Evolutionary conservation across 2,329 filamentous ascomycete species (phyloP).

Genomic region (Parafenestella ontariensis): DNA sequence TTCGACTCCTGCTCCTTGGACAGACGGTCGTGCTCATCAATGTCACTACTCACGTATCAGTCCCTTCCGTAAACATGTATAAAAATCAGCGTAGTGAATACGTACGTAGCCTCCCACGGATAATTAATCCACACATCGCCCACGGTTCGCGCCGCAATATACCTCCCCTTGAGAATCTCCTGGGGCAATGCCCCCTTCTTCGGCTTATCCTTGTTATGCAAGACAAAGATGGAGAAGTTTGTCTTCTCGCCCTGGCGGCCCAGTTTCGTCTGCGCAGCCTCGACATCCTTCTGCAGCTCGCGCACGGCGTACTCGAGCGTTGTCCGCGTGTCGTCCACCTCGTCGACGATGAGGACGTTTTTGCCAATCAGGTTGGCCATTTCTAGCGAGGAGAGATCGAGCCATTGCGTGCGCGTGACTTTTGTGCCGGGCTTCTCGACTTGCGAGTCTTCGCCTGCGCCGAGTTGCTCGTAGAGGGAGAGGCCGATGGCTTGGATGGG

Average conservation of each 20-base stretch:
- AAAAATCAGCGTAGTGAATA: conserved; percentile 20
- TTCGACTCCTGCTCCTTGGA: conserved; percentile 58
- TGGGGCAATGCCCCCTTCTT: conserved; percentile 89
- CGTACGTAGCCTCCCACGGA: conserved; percentile 89
- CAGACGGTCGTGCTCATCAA: conserved; percentile 85
- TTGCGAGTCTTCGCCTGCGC: conserved; percentile 64
- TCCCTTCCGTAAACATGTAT: not conserved
- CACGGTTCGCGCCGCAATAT: conserved; percentile 85
- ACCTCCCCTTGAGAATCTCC: conserved; percentile 78
- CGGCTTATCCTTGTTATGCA: conserved; percentile 97
- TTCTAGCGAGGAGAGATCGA: conserved; percentile 84
- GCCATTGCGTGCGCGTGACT: conserved; percentile 97
- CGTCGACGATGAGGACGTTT: conserved; percentile 90
- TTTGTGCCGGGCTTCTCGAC: conserved; percentile 87
- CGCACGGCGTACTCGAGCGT: conserved; percentile 93
- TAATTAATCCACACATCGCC: conserved; percentile 99
- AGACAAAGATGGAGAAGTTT: conserved; percentile 91
- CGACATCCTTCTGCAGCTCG: conserved; percentile 94
- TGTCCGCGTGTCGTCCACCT: conserved; percentile 94
- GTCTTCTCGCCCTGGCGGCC: conserved; percentile 76
- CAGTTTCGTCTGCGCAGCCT: conserved; percentile 75
- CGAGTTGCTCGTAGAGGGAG: conserved; percentile 90
- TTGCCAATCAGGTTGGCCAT: conserved; percentile 91
- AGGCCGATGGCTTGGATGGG: conserved; percentile 99
- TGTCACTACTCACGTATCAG: conserved; percentile 64